Evolutionary conservation across 176 grass and related monocot genomes (phyloP).

Genomic region (Oryza longistaminata): DNA sequence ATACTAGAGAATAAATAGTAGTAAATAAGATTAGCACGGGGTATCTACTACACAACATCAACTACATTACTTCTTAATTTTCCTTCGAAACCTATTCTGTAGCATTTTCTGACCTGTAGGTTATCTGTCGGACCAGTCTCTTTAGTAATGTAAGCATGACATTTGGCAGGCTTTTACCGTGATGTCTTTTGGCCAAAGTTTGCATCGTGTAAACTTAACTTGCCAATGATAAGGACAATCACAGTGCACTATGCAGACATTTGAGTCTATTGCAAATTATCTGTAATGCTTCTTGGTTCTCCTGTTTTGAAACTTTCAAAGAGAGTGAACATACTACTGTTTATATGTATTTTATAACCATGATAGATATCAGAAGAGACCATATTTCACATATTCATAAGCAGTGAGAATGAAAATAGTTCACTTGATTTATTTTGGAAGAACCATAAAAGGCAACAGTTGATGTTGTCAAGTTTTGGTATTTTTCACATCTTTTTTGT

Average conservation of each 20-base stretch:
- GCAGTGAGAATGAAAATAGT: not conserved
- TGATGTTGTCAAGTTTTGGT: not conserved
- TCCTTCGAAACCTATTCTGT: not conserved
- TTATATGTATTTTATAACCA: not conserved
- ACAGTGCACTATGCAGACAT: not conserved
- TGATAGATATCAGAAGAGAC: not conserved
- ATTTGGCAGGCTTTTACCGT: not conserved
- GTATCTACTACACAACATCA: not conserved
- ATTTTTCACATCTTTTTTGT: slow-evolving; percentile 13
- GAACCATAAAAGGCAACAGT: not conserved
- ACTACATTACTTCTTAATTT: not conserved
- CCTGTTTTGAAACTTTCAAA: not conserved
- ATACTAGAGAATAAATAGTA: not conserved
- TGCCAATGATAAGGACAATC: not conserved
- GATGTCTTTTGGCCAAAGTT: slow-evolving; percentile 1
- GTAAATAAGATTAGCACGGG: not conserved
- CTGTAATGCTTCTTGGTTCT: not conserved
- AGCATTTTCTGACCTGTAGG: not conserved
- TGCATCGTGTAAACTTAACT: slow-evolving; percentile 1
- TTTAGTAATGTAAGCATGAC: not conserved
- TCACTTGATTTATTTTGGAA: slow-evolving; percentile 2
- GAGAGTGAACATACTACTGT: not conserved
- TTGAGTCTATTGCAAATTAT: not conserved
- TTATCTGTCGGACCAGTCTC: not conserved
- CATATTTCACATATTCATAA: not conserved